Conservation (phyloP, 129 eudicot genomes). For the Arctium lappa region DNA sequence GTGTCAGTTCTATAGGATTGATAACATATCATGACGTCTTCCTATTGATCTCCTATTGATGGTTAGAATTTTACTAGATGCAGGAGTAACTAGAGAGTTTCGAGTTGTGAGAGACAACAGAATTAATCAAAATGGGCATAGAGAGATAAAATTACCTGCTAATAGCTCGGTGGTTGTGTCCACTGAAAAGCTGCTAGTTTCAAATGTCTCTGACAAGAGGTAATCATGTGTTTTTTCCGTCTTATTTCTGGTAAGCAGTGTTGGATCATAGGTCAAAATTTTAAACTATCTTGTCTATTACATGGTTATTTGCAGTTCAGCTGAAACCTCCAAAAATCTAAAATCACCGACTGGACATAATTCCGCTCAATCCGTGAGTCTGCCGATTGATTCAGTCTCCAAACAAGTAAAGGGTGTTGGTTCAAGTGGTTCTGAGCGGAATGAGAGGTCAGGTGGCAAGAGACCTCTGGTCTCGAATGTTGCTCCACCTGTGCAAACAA, state of each 20-base stretch:
- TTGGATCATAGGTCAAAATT: background rate
- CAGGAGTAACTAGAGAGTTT: slow-evolving; percentile 63
- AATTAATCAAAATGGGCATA: slow-evolving; percentile 42
- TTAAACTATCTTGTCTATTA: slow-evolving; percentile 3
- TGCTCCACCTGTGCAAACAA: slow-evolving; percentile 29
- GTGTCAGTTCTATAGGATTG: background rate
- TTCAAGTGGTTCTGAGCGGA: slow-evolving; percentile 34
- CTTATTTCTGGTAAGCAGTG: background rate
- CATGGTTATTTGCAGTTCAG: slow-evolving; percentile 27
- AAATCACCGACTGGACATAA: slow-evolving; percentile 29
- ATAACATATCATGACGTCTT: background rate
- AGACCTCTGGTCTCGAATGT: slow-evolving; percentile 26
- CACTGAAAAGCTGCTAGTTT: slow-evolving; percentile 25
- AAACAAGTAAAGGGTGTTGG: slow-evolving; percentile 41
- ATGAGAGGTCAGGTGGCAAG: slow-evolving; percentile 34
- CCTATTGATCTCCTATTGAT: slow-evolving; percentile 16
- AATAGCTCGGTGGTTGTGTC: slow-evolving; percentile 24
- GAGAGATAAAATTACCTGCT: slow-evolving; percentile 44
- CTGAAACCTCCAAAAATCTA: slow-evolving; percentile 42
- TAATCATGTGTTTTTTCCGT: slow-evolving; percentile 1
- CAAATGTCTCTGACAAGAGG: slow-evolving; percentile 52
- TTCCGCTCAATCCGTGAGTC: slow-evolving; percentile 31
- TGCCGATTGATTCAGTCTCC: slow-evolving; percentile 38
- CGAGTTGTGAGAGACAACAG: slow-evolving; percentile 97
- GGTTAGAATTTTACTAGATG: slow-evolving; percentile 34